These are phyloP conservation scores for Plasmodium gallinaceum DNA, from an alignment of 169 alveolate species.

Conservation along the genomic window DNA sequence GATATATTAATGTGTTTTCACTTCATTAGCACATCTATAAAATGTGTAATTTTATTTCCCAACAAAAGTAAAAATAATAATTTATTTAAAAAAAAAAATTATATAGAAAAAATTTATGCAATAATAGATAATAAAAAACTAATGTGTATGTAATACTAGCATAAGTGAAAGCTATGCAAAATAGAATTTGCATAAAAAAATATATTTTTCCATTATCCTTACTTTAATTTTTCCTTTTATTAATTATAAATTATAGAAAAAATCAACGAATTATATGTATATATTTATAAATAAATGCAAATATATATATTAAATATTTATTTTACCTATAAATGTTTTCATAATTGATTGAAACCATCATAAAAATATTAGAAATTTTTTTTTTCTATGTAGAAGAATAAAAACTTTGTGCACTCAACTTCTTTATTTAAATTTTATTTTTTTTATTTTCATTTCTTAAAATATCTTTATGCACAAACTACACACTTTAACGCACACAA, in stretches of 20 bases:
- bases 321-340: no score
- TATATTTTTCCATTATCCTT: neutral
- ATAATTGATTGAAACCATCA: no score
- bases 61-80: no score
- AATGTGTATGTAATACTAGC: neutral
- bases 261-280: neutral
- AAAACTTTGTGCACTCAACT: slow-evolving; percentile 1
- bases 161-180: no score
- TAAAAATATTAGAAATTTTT: neutral
- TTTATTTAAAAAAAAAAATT: no score
- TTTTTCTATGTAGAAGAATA: slow-evolving; percentile 3
- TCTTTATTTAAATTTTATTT: slow-evolving; percentile 4
- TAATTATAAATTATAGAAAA: neutral
- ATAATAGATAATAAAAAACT: neutral
- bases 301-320: no score
- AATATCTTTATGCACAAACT: neutral
- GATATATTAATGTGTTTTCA: no score
- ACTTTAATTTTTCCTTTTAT: neutral
- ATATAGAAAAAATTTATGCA: neutral
- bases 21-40: no score
- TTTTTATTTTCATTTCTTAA: neutral
- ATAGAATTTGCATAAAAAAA: no score
- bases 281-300: neutral
- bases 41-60: no score
- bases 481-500: slow-evolving; percentile 20